Base-by-base conservation (phyloP, 2,329 filamentous ascomycete genomes). In the Epichloe sylvatica region DNA sequence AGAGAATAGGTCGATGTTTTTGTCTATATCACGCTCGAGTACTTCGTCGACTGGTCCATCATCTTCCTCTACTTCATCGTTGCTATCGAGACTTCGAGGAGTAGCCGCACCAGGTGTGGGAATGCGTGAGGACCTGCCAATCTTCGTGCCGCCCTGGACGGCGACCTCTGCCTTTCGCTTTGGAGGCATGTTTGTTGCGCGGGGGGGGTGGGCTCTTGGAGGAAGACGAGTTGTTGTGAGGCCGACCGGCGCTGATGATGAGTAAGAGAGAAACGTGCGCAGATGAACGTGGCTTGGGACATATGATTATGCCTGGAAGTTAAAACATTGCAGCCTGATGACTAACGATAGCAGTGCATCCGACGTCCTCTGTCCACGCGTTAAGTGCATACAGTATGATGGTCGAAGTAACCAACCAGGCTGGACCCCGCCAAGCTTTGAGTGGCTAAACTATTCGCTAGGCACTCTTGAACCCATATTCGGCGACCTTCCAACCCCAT, bases 131-230 rank as follows among this genome's bases (percentile, higher is more conserved):
- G 71, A 69, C 59, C 73, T 76, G 51, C 77, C 76, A 33, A 70
- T 70, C 65, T 83, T 83, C 30, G 70, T 61, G 38, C 68, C 66
- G 48, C 70, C 73, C 51, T 70, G 66, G 51, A 69, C 69, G 57
- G 67, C 70, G 62, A 62, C 58, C 52, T 63, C 60, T 53, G 83
- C 83, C 70, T 87, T 87, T 62, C 83, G 76, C 69, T 88, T 88
- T 17, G 75, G 72, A 54, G 83, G 77, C 84, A 88, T 87, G 12
- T 19, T 23, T 52, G 7, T 53, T 46, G 3, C 12, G 21, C 0
- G 36, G 49, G 46, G 41, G 51, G 51, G 63, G 56, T 19, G 17
- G 17, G 17, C 17, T 19, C 17, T 2, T 34, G 43, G 37, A 43
- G 47, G 35, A 45, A 45, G 17, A 17, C 25, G 36, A 45, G 35